phyloP scores from a whole-genome alignment of 75 land plant species.

The Cunninghamia lanceolata region DNA sequence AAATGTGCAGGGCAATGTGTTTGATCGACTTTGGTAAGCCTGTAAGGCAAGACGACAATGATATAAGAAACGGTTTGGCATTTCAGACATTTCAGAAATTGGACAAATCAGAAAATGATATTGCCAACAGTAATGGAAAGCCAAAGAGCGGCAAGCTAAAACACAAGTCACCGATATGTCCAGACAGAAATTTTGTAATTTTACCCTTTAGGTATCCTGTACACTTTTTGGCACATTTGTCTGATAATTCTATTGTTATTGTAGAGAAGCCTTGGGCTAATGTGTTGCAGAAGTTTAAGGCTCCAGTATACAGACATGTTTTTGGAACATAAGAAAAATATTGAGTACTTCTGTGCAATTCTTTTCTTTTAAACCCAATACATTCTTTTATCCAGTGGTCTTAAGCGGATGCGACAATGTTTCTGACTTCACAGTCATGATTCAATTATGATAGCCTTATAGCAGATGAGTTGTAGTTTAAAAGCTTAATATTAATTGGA shows the following conservation, averaged over 20 bases:
- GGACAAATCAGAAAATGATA: constrained; percentile 9
- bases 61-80: constrained; percentile 11
- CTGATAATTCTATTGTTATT: constrained; percentile 54
- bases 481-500: neutral
- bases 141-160: constrained; percentile 1
- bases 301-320: constrained; percentile 95
- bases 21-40: constrained; percentile 85
- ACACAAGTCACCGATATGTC: constrained; percentile 1
- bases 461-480: neutral
- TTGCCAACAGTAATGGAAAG: constrained; percentile 47
- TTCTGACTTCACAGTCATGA: neutral
- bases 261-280: constrained; percentile 89
- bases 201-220: constrained; percentile 73
- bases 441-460: neutral
- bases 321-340: constrained; percentile 70
- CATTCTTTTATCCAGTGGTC: neutral
- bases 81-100: constrained; percentile 9
- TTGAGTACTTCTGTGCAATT: neutral
- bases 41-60: constrained; percentile 44
- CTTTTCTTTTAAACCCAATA: neutral
- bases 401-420: neutral
- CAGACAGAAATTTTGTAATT: constrained; percentile 58
- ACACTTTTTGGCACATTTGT: constrained; percentile 78
- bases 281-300: constrained; percentile 68
- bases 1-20: constrained; percentile 85